These are phyloP conservation scores for Saturnispora galanensis DNA, from an alignment of 805 yeast species.

Conservation along the genomic window DNA sequence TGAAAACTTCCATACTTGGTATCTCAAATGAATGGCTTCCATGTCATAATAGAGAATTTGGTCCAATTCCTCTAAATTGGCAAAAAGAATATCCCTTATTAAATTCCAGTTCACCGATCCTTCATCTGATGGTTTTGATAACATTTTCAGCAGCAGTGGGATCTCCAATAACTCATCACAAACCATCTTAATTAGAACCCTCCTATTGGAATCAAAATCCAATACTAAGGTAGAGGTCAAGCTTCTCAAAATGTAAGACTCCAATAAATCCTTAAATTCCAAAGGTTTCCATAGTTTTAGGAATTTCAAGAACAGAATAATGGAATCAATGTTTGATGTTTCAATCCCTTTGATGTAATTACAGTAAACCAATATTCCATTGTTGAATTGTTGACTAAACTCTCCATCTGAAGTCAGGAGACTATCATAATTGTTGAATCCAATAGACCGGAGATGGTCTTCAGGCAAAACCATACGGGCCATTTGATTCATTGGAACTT, in stretches of 20 bases:
- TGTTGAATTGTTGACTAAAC: slow-evolving; percentile 19
- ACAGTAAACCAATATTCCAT: slow-evolving; percentile 20
- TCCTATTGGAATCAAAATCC: slow-evolving; percentile 29
- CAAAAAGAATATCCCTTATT: slow-evolving; percentile 21
- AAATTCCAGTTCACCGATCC: slow-evolving; percentile 3
- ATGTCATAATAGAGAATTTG: slow-evolving; percentile 10
- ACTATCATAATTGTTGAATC: slow-evolving; percentile 22
- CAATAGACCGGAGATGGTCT: slow-evolving; percentile 16
- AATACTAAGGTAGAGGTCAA: slow-evolving; percentile 25
- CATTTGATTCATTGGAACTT: slow-evolving; percentile 1
- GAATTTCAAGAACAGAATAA: slow-evolving; percentile 15
- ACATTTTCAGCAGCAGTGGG: slow-evolving; percentile 26
- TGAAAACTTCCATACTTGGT: slow-evolving; percentile 13
- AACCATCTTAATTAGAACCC: slow-evolving; percentile 29
- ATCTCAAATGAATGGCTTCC: slow-evolving; percentile 14
- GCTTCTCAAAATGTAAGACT: slow-evolving; percentile 19
- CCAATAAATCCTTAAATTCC: slow-evolving; percentile 20
- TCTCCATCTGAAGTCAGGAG: slow-evolving; percentile 24
- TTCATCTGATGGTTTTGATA: neutral
- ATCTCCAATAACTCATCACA: slow-evolving; percentile 29
- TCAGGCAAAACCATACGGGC: slow-evolving; percentile 11
- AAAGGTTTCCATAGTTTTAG: slow-evolving; percentile 33
- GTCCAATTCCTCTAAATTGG: slow-evolving; percentile 8
- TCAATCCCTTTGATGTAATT: slow-evolving; percentile 18
- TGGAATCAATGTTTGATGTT: slow-evolving; percentile 5